phyloP scores from a whole-genome alignment of 2,329 filamentous ascomycete species.

The Stachybotrys chlorohalonatus region DNA sequence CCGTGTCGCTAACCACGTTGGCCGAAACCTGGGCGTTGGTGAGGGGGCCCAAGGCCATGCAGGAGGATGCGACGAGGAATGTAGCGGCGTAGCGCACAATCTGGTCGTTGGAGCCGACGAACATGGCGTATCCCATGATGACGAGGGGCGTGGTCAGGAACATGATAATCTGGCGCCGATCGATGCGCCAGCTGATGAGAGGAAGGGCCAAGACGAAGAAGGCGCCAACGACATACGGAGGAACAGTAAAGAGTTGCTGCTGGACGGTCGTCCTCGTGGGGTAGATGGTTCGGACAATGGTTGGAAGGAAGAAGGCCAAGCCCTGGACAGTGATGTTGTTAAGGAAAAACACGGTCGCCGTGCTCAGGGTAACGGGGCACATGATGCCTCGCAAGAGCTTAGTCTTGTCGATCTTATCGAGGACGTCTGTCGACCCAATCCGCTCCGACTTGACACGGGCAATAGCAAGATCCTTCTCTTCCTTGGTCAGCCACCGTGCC shows the following conservation, averaged over 20 bases:
- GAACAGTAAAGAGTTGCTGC: slow-evolving; percentile 62
- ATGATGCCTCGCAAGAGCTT: slow-evolving; percentile 55
- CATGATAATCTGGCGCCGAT: slow-evolving; percentile 52
- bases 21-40: slow-evolving; percentile 59
- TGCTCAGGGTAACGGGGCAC: slow-evolving; percentile 50
- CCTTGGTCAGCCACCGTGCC: slow-evolving; percentile 54
- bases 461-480: slow-evolving; percentile 58
- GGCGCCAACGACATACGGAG: slow-evolving; percentile 59
- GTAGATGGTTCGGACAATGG: slow-evolving; percentile 53
- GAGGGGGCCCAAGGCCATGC: slow-evolving; percentile 55
- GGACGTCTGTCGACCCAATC: slow-evolving; percentile 49
- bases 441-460: slow-evolving; percentile 62
- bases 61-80: slow-evolving; percentile 57
- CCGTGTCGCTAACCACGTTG: slow-evolving; percentile 64
- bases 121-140: slow-evolving; percentile 64
- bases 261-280: slow-evolving; percentile 43
- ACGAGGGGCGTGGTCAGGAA: slow-evolving; percentile 50
- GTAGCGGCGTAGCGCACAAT: slow-evolving; percentile 59
- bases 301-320: background rate
- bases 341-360: slow-evolving; percentile 50
- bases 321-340: slow-evolving; percentile 65
- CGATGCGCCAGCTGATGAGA: slow-evolving; percentile 50
- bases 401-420: slow-evolving; percentile 51
- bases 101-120: slow-evolving; percentile 44
- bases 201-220: slow-evolving; percentile 58